Conservation (phyloP, 2,329 filamentous ascomycete species). For the Stromatinia cepivora region DNA sequence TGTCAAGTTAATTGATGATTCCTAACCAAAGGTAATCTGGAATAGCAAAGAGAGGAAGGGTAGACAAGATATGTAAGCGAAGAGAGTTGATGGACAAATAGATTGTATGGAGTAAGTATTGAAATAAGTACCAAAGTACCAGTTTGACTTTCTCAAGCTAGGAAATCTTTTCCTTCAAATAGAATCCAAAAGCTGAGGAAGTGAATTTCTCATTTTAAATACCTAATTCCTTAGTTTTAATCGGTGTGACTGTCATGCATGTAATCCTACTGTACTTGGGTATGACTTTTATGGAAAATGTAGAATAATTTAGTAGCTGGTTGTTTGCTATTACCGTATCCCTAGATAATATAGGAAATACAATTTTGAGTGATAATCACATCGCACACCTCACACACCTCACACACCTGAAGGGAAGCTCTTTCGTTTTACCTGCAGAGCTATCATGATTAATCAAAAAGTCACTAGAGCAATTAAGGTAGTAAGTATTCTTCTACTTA, state of each 20-base stretch:
- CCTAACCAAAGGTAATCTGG: not conserved
- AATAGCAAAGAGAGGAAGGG: not conserved
- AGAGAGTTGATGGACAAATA: not conserved
- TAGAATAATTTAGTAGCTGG: too few relatives aligned
- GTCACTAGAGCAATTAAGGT: not conserved
- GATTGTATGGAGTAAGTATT: not conserved
- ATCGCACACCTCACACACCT: not conserved
- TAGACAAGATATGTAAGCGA: not conserved
- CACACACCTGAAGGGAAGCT: not conserved
- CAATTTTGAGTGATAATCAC: not conserved
- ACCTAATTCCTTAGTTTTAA: not conserved
- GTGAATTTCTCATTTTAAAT: not conserved
- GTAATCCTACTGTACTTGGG: not conserved
- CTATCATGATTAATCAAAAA: too few relatives aligned
- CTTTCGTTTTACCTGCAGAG: not conserved
- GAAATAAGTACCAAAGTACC: not conserved
- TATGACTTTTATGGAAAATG: too few relatives aligned
- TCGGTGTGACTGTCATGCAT: not conserved
- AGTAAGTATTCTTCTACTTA: not conserved
- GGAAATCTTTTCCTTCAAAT: slow-evolving; percentile 5
- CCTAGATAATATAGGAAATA: too few relatives aligned
- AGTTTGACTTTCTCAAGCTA: not conserved
- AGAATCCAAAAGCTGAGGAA: not conserved
- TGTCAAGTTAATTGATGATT: slow-evolving; percentile 9
- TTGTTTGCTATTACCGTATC: too few relatives aligned